Base-by-base conservation (phyloP, 2,329 filamentous ascomycete species). In the Colletotrichum noveboracense region DNA sequence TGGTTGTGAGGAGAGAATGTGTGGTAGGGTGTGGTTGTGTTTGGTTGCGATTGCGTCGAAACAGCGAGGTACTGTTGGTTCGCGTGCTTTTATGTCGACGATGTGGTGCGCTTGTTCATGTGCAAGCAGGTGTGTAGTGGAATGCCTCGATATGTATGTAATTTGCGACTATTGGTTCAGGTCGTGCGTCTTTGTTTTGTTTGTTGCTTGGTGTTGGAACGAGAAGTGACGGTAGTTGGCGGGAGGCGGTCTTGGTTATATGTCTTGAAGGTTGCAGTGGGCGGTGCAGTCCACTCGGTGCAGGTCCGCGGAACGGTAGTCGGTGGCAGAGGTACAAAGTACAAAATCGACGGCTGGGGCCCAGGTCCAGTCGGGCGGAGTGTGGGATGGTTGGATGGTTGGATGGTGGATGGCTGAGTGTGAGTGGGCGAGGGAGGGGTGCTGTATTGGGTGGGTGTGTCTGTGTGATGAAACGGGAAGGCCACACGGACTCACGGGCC, bases 401-500 rank as follows among this genome's bases (percentile, higher is more conserved):
- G 71, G 71, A 65, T 70, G 71, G 71, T 76, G 56, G 69, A 61
- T 61, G 58, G 58, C 58, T 61, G 64, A 58, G 70, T 64, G 62
- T 52, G 34, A 18, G 61, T 70, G 58, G 56, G 14, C 12, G 38
- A 43, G 36, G 67, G 56, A 26, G 67, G 34, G 58, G 55, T 60
- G 18, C 18, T 62, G 36, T 14, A 28, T 68, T 10, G 30, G 70
- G 52, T 61, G 16, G 43, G 68, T 72, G 38, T 66, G 71, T 75
- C 65, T 76, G 74, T 76, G 71, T 76, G 71, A 76, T 76, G 74
- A 71, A 76, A 75, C 74, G 74, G 71, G n/a, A 76, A 76, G 71
- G 61, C 66, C 74, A 75, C 71, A 76, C 74, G 52, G 66, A 75
- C 74, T 76, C 58, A 66, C 71, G 30, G 74, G 55, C 71, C 71